phyloP scores from a whole-genome alignment of 1,139 yeast genomes.

The Candida pseudoviswanathii region DNA sequence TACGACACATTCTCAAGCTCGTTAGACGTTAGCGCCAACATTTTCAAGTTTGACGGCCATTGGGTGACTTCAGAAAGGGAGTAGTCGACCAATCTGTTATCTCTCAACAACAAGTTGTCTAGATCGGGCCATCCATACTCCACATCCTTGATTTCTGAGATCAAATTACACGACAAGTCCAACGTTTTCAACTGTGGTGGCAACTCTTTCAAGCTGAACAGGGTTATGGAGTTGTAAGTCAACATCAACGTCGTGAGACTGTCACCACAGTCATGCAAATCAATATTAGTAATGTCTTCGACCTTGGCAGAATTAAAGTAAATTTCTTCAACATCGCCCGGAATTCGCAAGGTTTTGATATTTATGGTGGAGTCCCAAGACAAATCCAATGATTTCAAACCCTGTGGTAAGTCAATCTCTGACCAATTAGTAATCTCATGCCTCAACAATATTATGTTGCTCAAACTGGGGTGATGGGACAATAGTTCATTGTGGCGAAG shows the following conservation, averaged over 20 bases:
- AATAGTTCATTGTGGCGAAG: constrained; percentile 14
- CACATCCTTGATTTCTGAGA: constrained; percentile 13
- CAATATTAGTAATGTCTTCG: constrained; percentile 16
- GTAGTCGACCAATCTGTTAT: constrained; percentile 25
- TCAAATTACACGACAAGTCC: constrained; percentile 30
- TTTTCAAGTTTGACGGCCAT: constrained; percentile 30
- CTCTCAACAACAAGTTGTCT: constrained; percentile 27
- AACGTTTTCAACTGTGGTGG: constrained; percentile 31
- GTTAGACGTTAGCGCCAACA: constrained; percentile 29
- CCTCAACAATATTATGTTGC: constrained; percentile 33
- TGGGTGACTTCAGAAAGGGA: constrained; percentile 16
- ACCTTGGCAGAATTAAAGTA: constrained; percentile 37
- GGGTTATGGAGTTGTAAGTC: constrained; percentile 29
- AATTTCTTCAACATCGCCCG: constrained; percentile 23
- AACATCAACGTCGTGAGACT: constrained; percentile 35
- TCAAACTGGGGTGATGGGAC: constrained; percentile 18
- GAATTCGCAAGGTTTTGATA: constrained; percentile 21
- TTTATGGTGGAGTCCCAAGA: constrained; percentile 33
- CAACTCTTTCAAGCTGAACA: constrained; percentile 24
- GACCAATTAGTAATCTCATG: constrained; percentile 37
- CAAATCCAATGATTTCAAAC: constrained; percentile 31
- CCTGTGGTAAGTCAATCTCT: constrained; percentile 24
- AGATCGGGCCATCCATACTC: constrained; percentile 30
- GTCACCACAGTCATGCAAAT: constrained; percentile 19
- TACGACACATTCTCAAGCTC: constrained; percentile 21